Conservation (phyloP, 352 stramenopile genomes). For the Pythium rishiriense region DNA sequence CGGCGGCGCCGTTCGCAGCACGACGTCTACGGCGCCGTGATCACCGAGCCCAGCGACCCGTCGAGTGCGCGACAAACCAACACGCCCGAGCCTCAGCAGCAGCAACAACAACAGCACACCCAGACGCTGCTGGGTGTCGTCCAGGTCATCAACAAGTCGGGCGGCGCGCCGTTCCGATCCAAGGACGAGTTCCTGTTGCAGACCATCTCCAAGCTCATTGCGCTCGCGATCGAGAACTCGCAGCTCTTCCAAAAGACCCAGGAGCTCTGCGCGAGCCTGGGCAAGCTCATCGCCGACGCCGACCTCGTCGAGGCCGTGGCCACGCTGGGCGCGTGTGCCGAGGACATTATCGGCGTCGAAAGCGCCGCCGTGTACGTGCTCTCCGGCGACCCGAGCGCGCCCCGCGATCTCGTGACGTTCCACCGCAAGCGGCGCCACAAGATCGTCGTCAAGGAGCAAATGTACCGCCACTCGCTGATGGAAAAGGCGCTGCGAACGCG, state of each 20-base stretch:
- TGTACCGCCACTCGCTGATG: constrained; percentile 58
- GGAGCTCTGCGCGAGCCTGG: constrained; percentile 60
- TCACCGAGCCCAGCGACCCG: constrained; percentile 7
- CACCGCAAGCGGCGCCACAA: constrained; percentile 67
- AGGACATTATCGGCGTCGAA: constrained; percentile 77
- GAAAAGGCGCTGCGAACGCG: constrained; percentile 45
- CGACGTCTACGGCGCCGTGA: constrained; percentile 21
- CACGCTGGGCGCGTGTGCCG: constrained; percentile 50
- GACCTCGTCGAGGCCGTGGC: constrained; percentile 61
- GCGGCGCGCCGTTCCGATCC: constrained; percentile 68
- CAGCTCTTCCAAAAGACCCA: constrained; percentile 83
- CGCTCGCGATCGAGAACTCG: constrained; percentile 78
- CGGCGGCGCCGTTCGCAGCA: constrained; percentile 25
- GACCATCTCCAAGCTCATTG: constrained; percentile 78
- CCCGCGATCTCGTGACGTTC: constrained; percentile 62
- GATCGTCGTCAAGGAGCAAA: constrained; percentile 48
- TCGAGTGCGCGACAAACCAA: neutral
- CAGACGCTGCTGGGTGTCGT: constrained; percentile 67
- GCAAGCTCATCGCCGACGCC: constrained; percentile 58
- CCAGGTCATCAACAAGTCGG: constrained; percentile 83
- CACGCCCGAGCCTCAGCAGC: neutral
- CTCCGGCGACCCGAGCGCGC: neutral
- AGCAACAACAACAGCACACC: neutral
- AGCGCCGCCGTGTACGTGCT: constrained; percentile 64
- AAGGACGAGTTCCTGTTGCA: constrained; percentile 79